Percentiles rank a stretch among this genome's conserved stretches.
Evolutionary conservation across 2,329 filamentous ascomycete genomes (phyloP).

Genomic region (Clarireedia monteithiana): DNA sequence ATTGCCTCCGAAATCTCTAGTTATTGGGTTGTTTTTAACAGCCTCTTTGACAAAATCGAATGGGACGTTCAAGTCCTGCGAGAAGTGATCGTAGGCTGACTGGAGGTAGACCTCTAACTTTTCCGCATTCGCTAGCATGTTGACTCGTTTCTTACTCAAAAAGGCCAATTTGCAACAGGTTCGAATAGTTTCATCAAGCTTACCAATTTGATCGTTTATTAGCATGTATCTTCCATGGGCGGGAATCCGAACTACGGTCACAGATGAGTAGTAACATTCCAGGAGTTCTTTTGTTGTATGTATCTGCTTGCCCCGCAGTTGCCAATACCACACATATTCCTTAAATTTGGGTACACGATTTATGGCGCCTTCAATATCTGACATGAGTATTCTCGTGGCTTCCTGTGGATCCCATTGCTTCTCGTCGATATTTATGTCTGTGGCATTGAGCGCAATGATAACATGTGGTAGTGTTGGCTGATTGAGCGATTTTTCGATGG

Average conservation of each 20-base stretch:
- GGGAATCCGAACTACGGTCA: constrained; percentile 42
- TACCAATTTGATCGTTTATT: constrained; percentile 41
- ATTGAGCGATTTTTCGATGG: constrained; percentile 45
- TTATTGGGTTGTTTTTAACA: constrained; percentile 38
- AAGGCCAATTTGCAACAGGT: constrained; percentile 34
- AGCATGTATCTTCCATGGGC: constrained; percentile 36
- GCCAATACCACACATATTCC: constrained; percentile 37
- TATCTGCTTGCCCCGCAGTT: constrained; percentile 33
- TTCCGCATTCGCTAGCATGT: constrained; percentile 40
- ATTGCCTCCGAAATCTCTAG: constrained; percentile 40
- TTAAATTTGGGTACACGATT: constrained; percentile 24
- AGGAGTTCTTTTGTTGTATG: constrained; percentile 39
- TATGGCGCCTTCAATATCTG: constrained; percentile 3
- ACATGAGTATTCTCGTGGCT: constrained; percentile 16
- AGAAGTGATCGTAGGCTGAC: constrained; percentile 43
- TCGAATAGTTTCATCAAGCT: constrained; percentile 37
- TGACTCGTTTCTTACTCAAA: constrained; percentile 35
- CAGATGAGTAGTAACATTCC: constrained; percentile 42
- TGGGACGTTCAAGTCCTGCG: constrained; percentile 35
- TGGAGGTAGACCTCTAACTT: constrained; percentile 41
- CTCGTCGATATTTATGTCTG: constrained; percentile 32
- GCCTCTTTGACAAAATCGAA: constrained; percentile 45
- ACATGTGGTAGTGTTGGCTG: constrained; percentile 47
- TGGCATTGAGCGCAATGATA: constrained; percentile 44
- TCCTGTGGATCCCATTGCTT: constrained; percentile 36